Percentiles rank a stretch among this genome's conserved stretches.
phyloP scores from a whole-genome alignment of 345 rosid genomes.

The Streptanthus diversifolius region DNA sequence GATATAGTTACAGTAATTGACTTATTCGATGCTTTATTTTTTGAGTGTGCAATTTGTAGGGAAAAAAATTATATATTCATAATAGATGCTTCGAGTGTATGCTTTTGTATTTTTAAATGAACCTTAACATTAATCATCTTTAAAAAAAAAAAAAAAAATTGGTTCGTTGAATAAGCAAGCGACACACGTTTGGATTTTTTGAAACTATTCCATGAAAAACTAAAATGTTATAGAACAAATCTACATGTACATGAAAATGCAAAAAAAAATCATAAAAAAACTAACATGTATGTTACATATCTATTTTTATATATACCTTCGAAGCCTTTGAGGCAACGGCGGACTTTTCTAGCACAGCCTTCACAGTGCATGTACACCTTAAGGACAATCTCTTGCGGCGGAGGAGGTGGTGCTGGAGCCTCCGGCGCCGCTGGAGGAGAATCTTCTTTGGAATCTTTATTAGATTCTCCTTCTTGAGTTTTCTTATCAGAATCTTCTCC shows the following conservation, averaged over 20 bases:
- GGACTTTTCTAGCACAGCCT: slow-evolving; percentile 96
- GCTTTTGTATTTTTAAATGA: not conserved
- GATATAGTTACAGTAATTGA: slow-evolving; percentile 2
- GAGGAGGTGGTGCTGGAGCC: slow-evolving; percentile 54
- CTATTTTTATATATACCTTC: slow-evolving; percentile 42
- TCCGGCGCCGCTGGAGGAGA: slow-evolving; percentile 25
- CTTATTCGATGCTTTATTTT: not conserved
- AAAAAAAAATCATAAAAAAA: not conserved
- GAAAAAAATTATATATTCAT: not conserved
- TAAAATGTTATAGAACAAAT: not conserved
- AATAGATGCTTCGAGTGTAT: not conserved
- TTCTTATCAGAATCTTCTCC: slow-evolving; percentile 40
- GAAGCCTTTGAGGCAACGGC: slow-evolving; percentile 74
- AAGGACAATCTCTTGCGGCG: slow-evolving; percentile 68
- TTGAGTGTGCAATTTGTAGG: not conserved
- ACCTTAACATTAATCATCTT: not conserved
- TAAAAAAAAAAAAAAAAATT: not conserved
- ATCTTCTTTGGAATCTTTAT: slow-evolving; percentile 34
- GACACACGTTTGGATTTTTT: not conserved
- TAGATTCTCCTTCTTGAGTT: slow-evolving; percentile 40
- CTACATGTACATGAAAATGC: not conserved
- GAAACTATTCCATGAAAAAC: not conserved
- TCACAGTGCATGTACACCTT: slow-evolving; percentile 98
- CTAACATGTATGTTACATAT: not conserved
- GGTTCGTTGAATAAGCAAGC: not conserved